Conservation (phyloP, 495 filamentous ascomycete genomes). For the Penicillium pulvis region DNA sequence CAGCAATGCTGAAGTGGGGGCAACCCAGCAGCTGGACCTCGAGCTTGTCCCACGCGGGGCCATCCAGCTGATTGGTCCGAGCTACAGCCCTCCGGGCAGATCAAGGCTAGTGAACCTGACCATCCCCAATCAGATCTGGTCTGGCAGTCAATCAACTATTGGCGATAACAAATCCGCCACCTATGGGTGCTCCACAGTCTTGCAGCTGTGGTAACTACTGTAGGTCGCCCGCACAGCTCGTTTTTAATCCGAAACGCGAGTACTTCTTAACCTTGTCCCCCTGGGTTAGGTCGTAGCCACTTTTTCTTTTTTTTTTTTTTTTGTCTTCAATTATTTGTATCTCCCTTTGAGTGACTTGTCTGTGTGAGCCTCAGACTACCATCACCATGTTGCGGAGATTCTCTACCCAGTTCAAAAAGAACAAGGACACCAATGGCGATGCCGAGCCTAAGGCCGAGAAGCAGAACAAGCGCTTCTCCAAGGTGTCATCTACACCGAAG, state of each 20-base stretch:
- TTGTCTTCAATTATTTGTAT: constrained; percentile 1
- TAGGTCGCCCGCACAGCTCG: constrained; percentile 28
- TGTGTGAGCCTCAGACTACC: constrained; percentile 17
- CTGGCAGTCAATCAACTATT: constrained; percentile 34
- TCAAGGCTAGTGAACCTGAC: constrained; percentile 25
- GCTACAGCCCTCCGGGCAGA: constrained; percentile 17
- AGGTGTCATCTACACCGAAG: constrained; percentile 34
- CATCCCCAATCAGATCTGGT: constrained; percentile 20
- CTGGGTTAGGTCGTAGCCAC: constrained; percentile 22
- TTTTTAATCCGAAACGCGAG: constrained; percentile 25
- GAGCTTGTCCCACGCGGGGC: constrained; percentile 32
- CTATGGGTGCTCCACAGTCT: constrained; percentile 28
- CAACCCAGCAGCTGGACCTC: constrained; percentile 13
- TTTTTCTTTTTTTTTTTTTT: constrained; percentile 12
- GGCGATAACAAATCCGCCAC: constrained; percentile 38
- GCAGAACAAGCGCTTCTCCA: constrained; percentile 45
- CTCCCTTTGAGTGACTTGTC: constrained; percentile 17
- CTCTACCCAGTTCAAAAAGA: constrained; percentile 54
- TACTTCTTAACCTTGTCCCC: constrained; percentile 13
- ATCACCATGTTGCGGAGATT: constrained; percentile 52
- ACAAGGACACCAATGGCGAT: constrained; percentile 47
- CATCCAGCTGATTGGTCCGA: constrained; percentile 18
- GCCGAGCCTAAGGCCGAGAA: constrained; percentile 41
- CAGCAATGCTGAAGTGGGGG: constrained; percentile 9
- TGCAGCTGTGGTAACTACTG: constrained; percentile 29